phyloP scores from a whole-genome alignment of 1,139 yeast species.

The Hyphopichia fennica region DNA sequence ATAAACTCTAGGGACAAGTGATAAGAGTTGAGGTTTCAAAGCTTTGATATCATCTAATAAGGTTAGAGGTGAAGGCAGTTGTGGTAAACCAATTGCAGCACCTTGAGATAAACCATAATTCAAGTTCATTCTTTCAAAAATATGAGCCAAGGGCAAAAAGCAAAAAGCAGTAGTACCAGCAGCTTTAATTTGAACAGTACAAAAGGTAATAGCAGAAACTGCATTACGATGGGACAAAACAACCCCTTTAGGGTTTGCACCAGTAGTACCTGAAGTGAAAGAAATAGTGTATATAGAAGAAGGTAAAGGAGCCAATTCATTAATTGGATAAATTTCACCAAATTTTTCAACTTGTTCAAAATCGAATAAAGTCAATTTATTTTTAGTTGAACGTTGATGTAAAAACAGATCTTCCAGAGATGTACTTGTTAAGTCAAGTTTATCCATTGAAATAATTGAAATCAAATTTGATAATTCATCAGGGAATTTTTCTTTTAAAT shows the following conservation, averaged over 20 bases:
- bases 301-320: conserved; percentile 20
- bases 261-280: conserved; percentile 42
- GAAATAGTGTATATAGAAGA: conserved; percentile 24
- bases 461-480: conserved; percentile 18
- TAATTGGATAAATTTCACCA: conserved; percentile 20
- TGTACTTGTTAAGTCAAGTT: conserved; percentile 22
- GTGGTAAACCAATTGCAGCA: conserved; percentile 42
- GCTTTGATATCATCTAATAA: conserved; percentile 37
- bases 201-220: conserved; percentile 24
- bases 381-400: conserved; percentile 19
- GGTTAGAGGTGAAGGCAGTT: conserved; percentile 34
- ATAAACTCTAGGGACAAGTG: conserved; percentile 41
- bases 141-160: conserved; percentile 71
- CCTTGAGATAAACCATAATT: conserved; percentile 25
- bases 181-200: conserved; percentile 10
- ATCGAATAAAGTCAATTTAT: conserved; percentile 23
- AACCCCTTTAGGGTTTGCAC: conserved; percentile 39
- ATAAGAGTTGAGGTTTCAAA: conserved; percentile 35
- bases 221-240: conserved; percentile 32
- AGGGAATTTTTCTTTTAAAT: conserved; percentile 28
- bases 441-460: conserved; percentile 52
- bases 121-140: conserved; percentile 50
- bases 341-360: conserved; percentile 23
- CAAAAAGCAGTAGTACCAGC: conserved; percentile 16
- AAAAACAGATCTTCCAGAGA: conserved; percentile 10